These are phyloP conservation scores for Ganoderma lingzhi DNA, from an alignment of 1,284 basidiomycete genomes.

Conservation along the genomic window DNA sequence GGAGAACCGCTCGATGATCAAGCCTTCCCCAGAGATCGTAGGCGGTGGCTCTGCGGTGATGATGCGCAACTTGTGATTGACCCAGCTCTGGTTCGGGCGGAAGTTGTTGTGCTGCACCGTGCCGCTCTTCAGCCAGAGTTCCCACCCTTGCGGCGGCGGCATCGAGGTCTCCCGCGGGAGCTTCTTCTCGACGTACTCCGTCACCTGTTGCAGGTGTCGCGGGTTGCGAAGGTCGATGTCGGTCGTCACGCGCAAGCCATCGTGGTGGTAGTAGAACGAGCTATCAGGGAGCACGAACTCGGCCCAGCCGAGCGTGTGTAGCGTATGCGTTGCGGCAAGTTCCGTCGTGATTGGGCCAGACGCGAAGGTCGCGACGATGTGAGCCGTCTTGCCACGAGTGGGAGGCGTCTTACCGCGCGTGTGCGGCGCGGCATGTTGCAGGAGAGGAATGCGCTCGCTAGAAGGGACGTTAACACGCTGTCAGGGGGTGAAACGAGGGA, in stretches of 20 bases:
- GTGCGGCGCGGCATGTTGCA: conserved; percentile 30
- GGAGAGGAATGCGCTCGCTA: conserved; percentile 50
- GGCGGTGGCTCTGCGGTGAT: conserved; percentile 56
- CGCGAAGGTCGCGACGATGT: conserved; percentile 31
- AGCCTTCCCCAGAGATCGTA: conserved; percentile 31
- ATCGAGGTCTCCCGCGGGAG: conserved; percentile 37
- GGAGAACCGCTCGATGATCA: conserved; percentile 34
- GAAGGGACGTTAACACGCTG: background rate
- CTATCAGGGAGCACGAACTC: conserved; percentile 76
- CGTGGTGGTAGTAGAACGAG: conserved; percentile 70
- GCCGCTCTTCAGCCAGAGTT: conserved; percentile 60
- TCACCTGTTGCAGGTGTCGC: conserved; percentile 57
- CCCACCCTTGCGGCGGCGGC: conserved; percentile 52
- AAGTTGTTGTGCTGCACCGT: conserved; percentile 43
- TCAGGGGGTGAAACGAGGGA: conserved; percentile 7
- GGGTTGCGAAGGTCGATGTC: conserved; percentile 68
- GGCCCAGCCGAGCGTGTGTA: conserved; percentile 61
- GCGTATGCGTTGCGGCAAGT: conserved; percentile 35
- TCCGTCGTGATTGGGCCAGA: conserved; percentile 38
- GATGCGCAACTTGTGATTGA: conserved; percentile 66
- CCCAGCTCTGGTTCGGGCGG: conserved; percentile 61
- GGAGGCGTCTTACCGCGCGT: conserved; percentile 24
- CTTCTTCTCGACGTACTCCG: conserved; percentile 54
- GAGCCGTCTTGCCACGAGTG: conserved; percentile 26
- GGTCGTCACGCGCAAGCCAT: conserved; percentile 62